Evolutionary conservation across 2,329 filamentous ascomycete genomes (phyloP).

Genomic region (Daldinia sp.): DNA sequence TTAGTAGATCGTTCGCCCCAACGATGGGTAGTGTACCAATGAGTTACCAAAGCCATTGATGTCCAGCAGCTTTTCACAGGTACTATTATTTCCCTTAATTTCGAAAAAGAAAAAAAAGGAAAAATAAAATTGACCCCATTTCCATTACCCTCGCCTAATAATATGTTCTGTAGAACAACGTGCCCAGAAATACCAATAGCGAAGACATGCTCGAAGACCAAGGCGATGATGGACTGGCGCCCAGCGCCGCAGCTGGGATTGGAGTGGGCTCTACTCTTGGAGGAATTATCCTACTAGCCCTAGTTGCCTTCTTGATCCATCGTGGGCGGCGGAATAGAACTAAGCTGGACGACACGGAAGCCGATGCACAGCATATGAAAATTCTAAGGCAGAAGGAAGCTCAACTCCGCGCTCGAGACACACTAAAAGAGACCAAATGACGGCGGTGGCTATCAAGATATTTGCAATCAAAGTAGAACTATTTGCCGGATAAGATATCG

Average conservation of each 20-base stretch:
- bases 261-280: slow-evolving; percentile 34
- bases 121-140: background rate
- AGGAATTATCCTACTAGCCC: slow-evolving; percentile 28
- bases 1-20: background rate
- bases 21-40: slow-evolving; percentile 11
- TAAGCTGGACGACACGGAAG: slow-evolving; percentile 15
- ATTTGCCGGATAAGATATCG: too few species aligned
- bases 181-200: slow-evolving; percentile 7
- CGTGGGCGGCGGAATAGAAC: slow-evolving; percentile 24
- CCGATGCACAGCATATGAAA: background rate
- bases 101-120: too few species aligned
- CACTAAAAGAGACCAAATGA: background rate
- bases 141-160: background rate
- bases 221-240: slow-evolving; percentile 11
- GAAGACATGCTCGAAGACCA: background rate
- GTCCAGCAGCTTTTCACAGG: slow-evolving; percentile 11
- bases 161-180: background rate
- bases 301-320: slow-evolving; percentile 30
- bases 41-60: slow-evolving; percentile 20
- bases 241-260: slow-evolving; percentile 23
- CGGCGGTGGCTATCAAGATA: too few species aligned
- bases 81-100: background rate
- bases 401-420: background rate
- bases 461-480: too few species aligned
- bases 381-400: slow-evolving; percentile 24